Evolutionary conservation across 768 basidiomycete species (phyloP).

Genomic region (Epithele typhae): DNA sequence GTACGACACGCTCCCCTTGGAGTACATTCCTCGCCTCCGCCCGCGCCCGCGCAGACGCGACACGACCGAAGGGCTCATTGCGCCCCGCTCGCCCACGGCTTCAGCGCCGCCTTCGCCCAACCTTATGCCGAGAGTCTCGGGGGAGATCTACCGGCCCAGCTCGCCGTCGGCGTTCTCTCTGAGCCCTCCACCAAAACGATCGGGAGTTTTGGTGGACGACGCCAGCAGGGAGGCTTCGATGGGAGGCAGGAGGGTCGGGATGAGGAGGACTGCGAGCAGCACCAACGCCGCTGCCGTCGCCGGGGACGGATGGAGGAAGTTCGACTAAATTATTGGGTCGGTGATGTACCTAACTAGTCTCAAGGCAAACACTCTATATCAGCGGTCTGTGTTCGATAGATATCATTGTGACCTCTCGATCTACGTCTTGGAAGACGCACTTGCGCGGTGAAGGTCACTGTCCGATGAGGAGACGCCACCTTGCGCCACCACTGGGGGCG

Average conservation of each 20-base stretch:
- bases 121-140: constrained; percentile 18
- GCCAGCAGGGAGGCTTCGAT: background rate
- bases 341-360: too few species aligned
- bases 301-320: background rate
- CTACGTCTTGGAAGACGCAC: too few species aligned
- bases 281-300: background rate
- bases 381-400: too few species aligned
- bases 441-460: too few species aligned
- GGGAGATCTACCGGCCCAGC: constrained; percentile 11
- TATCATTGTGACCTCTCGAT: too few species aligned
- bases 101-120: constrained; percentile 16
- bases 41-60: constrained; percentile 41
- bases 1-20: constrained; percentile 39
- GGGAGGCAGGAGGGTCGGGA: constrained; percentile 12
- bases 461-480: too few species aligned
- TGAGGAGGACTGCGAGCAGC: constrained; percentile 18
- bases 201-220: background rate
- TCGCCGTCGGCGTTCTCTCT: constrained; percentile 29
- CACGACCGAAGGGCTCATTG: constrained; percentile 65
- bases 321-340: background rate
- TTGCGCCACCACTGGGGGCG: too few species aligned
- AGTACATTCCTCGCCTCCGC: constrained; percentile 40
- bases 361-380: too few species aligned
- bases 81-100: constrained; percentile 44
- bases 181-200: constrained; percentile 37